These are phyloP conservation scores for Monilinia fructigena DNA, from an alignment of 2,329 filamentous ascomycete species.

Conservation along the genomic window DNA sequence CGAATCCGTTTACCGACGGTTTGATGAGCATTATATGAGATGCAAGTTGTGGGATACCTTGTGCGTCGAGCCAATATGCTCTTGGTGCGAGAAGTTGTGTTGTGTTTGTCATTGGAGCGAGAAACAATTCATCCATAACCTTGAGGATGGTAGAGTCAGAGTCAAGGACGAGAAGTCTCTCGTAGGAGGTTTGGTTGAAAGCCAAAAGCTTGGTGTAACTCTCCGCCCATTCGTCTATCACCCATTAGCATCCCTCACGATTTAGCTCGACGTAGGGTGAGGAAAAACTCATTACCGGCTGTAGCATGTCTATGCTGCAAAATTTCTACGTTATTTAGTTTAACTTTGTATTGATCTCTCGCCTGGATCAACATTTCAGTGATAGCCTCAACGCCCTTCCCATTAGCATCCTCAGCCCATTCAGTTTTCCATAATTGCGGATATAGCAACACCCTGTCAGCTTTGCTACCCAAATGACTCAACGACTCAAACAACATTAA, in stretches of 20 bases:
- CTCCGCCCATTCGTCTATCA: slow-evolving; percentile 30
- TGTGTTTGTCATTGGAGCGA: slow-evolving; percentile 51
- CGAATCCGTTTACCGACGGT: slow-evolving; percentile 53
- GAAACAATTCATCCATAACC: slow-evolving; percentile 60
- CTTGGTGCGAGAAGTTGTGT: slow-evolving; percentile 52
- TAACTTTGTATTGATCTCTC: slow-evolving; percentile 48
- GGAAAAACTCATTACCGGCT: slow-evolving; percentile 41
- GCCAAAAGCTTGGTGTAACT: slow-evolving; percentile 67
- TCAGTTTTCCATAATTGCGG: slow-evolving; percentile 37
- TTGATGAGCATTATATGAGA: slow-evolving; percentile 58
- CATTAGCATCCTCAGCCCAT: slow-evolving; percentile 40
- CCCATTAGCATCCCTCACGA: slow-evolving; percentile 3
- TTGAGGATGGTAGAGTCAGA: slow-evolving; percentile 39
- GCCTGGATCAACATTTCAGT: slow-evolving; percentile 42
- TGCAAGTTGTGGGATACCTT: slow-evolving; percentile 47
- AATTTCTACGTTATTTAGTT: slow-evolving; percentile 45
- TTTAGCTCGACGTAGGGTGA: neutral
- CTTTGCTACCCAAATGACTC: slow-evolving; percentile 44
- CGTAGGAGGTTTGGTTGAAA: slow-evolving; percentile 64
- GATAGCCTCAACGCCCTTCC: slow-evolving; percentile 40
- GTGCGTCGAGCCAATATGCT: slow-evolving; percentile 55
- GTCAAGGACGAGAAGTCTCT: slow-evolving; percentile 31
- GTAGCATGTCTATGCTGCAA: slow-evolving; percentile 41
- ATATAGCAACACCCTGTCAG: slow-evolving; percentile 50
- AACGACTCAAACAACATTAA: slow-evolving; percentile 52